phyloP scores from a whole-genome alignment of 176 grass and related monocot genomes.

The Miscanthus lutarioriparius region DNA sequence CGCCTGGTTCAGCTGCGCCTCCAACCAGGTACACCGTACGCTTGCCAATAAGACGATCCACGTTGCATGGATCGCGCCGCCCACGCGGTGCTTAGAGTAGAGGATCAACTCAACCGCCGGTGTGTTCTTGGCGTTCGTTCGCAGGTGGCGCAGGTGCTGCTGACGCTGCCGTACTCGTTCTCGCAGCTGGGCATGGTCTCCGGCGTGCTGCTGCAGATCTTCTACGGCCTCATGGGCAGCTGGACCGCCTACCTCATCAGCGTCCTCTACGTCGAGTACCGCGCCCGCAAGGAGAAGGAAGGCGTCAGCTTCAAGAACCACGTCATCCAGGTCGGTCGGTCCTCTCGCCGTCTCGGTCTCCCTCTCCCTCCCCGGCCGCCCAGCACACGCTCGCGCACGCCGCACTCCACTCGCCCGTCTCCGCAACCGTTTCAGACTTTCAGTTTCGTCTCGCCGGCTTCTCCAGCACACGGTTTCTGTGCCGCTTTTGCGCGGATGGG shows the following conservation, averaged over 20 bases:
- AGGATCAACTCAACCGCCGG: too few relatives aligned
- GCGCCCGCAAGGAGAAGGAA: constrained; percentile 64
- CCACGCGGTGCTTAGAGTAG: neutral
- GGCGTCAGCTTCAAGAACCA: constrained; percentile 70
- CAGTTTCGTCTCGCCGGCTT: neutral
- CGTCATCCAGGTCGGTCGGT: constrained; percentile 58
- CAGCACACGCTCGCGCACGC: neutral
- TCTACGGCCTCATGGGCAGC: constrained; percentile 73
- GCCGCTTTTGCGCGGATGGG: neutral
- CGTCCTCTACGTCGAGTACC: constrained; percentile 79
- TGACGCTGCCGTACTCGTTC: constrained; percentile 67
- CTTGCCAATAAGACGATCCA: neutral
- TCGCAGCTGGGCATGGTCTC: constrained; percentile 58
- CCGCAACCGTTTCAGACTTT: neutral
- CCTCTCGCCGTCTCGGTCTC: neutral
- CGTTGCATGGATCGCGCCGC: neutral
- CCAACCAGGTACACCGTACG: constrained; percentile 80
- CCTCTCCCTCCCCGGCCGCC: neutral
- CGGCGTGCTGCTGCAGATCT: constrained; percentile 52
- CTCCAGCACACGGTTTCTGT: neutral
- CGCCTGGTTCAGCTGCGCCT: constrained; percentile 99
- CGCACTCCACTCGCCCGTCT: neutral
- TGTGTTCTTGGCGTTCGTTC: neutral
- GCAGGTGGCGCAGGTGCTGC: constrained; percentile 67
- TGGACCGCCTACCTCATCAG: constrained; percentile 85